These are phyloP conservation scores for Byssoonygena ceratinophila DNA, from an alignment of 2,329 filamentous ascomycete genomes.

Conservation along the genomic window DNA sequence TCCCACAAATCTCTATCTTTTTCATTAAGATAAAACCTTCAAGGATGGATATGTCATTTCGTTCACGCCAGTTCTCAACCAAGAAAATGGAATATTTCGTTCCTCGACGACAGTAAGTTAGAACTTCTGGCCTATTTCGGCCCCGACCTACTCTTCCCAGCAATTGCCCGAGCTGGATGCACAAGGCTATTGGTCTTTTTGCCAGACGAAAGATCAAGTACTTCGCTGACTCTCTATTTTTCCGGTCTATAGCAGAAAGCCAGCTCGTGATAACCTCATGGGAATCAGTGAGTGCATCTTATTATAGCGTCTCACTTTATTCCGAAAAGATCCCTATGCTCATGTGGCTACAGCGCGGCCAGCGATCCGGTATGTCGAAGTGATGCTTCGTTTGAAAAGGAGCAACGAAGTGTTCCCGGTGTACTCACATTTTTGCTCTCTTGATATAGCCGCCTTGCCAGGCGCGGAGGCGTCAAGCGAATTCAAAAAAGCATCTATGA, in stretches of 20 bases:
- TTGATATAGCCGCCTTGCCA: slow-evolving; percentile 26
- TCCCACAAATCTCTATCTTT: too few species aligned
- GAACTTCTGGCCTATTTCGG: slow-evolving; percentile 20
- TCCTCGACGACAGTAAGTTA: slow-evolving; percentile 23
- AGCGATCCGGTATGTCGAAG: slow-evolving; percentile 23
- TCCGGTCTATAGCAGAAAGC: slow-evolving; percentile 11
- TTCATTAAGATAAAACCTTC: too few species aligned
- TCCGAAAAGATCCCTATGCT: neutral
- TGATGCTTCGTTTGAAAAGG: neutral
- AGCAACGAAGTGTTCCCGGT: neutral
- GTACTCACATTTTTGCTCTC: neutral
- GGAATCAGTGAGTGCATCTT: slow-evolving; percentile 23
- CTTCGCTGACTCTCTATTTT: neutral
- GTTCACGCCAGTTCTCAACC: neutral
- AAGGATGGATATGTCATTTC: too few species aligned
- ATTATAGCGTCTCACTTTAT: neutral
- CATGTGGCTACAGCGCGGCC: slow-evolving; percentile 20
- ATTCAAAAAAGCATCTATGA: slow-evolving; percentile 26
- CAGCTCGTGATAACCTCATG: slow-evolving; percentile 21
- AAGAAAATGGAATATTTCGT: slow-evolving; percentile 14
- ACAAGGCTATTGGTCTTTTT: neutral
- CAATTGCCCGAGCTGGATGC: neutral
- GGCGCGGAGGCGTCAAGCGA: slow-evolving; percentile 26
- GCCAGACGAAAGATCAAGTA: neutral
- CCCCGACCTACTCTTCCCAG: slow-evolving; percentile 9